A percentile compares a stretch with the other conserved stretches of the same genome.
These are phyloP conservation scores for Xylariaceae sp. DNA, from an alignment of 2,329 filamentous ascomycete species.

Conservation along the genomic window DNA sequence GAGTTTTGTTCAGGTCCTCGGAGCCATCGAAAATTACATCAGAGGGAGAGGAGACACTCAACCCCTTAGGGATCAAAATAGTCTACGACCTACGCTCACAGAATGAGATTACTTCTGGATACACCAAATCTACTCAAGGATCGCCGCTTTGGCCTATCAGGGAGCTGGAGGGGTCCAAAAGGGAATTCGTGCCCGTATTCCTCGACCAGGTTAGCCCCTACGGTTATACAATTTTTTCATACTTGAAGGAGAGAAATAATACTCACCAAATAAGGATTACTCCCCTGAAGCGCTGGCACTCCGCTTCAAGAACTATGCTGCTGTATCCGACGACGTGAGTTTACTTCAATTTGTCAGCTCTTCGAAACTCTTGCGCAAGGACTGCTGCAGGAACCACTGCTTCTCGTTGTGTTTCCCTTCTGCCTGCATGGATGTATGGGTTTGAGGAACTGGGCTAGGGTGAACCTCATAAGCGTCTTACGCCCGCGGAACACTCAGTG, in stretches of 20 bases:
- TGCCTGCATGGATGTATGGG: neutral
- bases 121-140: slow-evolving; percentile 15
- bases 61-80: slow-evolving; percentile 56
- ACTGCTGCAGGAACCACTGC: no score
- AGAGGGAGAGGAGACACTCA: slow-evolving; percentile 50
- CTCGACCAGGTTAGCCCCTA: slow-evolving; percentile 33
- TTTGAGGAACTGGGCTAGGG: no score
- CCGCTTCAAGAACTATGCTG: slow-evolving; percentile 55
- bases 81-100: slow-evolving; percentile 33
- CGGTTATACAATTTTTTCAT: no score
- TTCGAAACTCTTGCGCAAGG: neutral
- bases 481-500: no score
- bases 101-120: slow-evolving; percentile 52
- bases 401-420: neutral
- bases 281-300: slow-evolving; percentile 55
- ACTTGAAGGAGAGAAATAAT: neutral
- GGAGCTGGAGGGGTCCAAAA: slow-evolving; percentile 49
- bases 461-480: no score
- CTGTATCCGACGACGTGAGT: slow-evolving; percentile 25
- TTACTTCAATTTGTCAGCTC: neutral
- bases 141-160: slow-evolving; percentile 35
- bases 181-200: slow-evolving; percentile 61
- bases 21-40: slow-evolving; percentile 60
- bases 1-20: slow-evolving; percentile 65
- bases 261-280: slow-evolving; percentile 40